phyloP scores from a whole-genome alignment of 306 rosid genomes.

The Vigna radiata region DNA sequence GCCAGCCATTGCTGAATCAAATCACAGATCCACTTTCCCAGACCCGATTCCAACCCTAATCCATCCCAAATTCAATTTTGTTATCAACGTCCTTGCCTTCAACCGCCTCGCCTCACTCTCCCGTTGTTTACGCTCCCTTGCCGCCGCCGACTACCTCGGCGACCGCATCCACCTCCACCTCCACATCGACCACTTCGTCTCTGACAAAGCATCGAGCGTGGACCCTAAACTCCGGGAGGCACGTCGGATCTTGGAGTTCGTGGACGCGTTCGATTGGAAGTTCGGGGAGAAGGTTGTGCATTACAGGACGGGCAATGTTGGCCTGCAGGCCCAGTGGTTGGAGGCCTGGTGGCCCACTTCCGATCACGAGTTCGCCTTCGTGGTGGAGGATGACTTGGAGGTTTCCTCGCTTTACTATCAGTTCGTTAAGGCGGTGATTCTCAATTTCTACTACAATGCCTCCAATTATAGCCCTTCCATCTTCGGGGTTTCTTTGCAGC shows the following conservation, averaged over 20 bases:
- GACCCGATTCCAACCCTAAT: conserved; percentile 28
- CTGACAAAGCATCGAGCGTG: conserved; percentile 36
- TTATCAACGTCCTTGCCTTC: conserved; percentile 79
- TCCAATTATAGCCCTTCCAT: conserved; percentile 80
- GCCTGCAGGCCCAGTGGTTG: conserved; percentile 97
- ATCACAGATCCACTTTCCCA: conserved; percentile 51
- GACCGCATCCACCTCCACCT: conserved; percentile 81
- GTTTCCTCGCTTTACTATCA: conserved; percentile 82
- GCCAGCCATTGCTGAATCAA: conserved; percentile 47
- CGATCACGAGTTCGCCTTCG: conserved; percentile 77
- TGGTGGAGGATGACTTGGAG: conserved; percentile 95
- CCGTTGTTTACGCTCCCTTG: conserved; percentile 88
- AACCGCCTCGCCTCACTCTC: conserved; percentile 78
- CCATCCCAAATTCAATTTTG: conserved; percentile 57
- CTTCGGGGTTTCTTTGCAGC: conserved; percentile 85
- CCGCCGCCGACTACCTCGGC: conserved; percentile 80
- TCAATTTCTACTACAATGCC: conserved; percentile 75
- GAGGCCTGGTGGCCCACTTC: conserved; percentile 98
- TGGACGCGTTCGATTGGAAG: conserved; percentile 72
- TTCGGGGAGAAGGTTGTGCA: conserved; percentile 83
- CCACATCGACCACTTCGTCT: conserved; percentile 69
- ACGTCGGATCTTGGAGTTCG: conserved; percentile 68
- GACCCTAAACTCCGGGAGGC: conserved; percentile 61
- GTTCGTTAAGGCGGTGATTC: conserved; percentile 70
- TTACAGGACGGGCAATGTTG: conserved; percentile 78